Conservation (phyloP, 495 filamentous ascomycete genomes). For the Chlorociboria aeruginascens region DNA sequence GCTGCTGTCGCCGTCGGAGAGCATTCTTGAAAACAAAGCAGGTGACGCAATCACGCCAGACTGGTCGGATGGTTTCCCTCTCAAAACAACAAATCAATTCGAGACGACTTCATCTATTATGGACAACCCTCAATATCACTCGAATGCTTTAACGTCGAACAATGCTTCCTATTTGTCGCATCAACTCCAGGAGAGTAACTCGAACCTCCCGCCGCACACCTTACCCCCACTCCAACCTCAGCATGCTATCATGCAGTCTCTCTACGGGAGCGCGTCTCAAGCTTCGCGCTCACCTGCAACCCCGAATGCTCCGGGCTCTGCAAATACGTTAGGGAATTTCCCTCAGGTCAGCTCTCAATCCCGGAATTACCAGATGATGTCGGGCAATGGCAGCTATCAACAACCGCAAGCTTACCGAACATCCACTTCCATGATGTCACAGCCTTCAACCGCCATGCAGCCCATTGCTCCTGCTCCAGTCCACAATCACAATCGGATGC, state of each 20-base stretch:
- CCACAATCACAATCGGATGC: slow-evolving; percentile 34
- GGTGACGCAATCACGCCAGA: slow-evolving; percentile 6
- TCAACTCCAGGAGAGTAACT: slow-evolving; percentile 45
- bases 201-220: slow-evolving; percentile 50
- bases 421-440: slow-evolving; percentile 51
- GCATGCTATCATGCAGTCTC: slow-evolving; percentile 44
- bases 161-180: slow-evolving; percentile 22
- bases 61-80: slow-evolving; percentile 11
- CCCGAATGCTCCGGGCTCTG: slow-evolving; percentile 48
- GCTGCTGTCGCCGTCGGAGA: background rate
- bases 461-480: slow-evolving; percentile 63
- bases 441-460: slow-evolving; percentile 52
- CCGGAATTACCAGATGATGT: slow-evolving; percentile 14
- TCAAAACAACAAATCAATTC: background rate
- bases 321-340: slow-evolving; percentile 28
- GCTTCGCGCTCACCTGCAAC: slow-evolving; percentile 46
- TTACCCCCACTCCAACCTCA: slow-evolving; percentile 54
- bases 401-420: slow-evolving; percentile 45
- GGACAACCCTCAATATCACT: slow-evolving; percentile 14
- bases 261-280: slow-evolving; percentile 49
- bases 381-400: slow-evolving; percentile 33
- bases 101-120: slow-evolving; percentile 7
- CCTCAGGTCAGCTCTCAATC: slow-evolving; percentile 13
- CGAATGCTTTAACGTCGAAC: slow-evolving; percentile 14
- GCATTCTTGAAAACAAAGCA: background rate